phyloP scores from a whole-genome alignment of 306 rosid species.

The Medicago lupulina region DNA sequence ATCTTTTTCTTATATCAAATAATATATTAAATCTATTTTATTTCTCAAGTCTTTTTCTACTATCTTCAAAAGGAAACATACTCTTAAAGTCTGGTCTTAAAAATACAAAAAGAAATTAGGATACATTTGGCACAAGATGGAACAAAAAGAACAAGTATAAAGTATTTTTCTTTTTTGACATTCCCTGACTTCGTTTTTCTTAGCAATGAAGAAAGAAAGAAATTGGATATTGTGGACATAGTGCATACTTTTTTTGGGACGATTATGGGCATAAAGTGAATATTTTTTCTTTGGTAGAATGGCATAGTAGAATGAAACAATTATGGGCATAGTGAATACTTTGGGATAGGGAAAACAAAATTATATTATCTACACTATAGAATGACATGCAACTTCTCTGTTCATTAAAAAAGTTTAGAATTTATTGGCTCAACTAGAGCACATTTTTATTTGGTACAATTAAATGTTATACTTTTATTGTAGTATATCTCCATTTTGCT shows the following conservation, averaged over 20 bases:
- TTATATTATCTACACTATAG: background rate
- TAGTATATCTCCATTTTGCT: too few relatives aligned
- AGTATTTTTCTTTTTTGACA: slow-evolving; percentile 17
- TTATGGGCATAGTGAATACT: slow-evolving; percentile 5
- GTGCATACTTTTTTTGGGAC: background rate
- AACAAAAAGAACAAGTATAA: background rate
- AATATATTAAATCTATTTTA: too few relatives aligned
- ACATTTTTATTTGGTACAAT: too few relatives aligned
- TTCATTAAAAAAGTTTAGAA: too few relatives aligned
- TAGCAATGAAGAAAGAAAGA: slow-evolving; percentile 31
- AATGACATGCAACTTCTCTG: background rate
- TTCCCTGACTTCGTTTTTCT: slow-evolving; percentile 28
- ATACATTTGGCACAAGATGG: slow-evolving; percentile 29
- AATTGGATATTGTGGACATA: background rate
- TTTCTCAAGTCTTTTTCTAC: too few relatives aligned
- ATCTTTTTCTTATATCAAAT: too few relatives aligned
- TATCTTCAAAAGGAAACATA: background rate
- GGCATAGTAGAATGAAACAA: too few relatives aligned
- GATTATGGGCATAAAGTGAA: background rate
- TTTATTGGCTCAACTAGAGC: too few relatives aligned
- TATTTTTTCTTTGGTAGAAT: background rate
- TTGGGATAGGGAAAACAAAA: background rate
- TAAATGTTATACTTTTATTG: too few relatives aligned
- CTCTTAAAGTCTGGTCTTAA: background rate
- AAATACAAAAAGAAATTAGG: background rate